Conservation (phyloP, 345 rosid genomes). For the Angophora floribunda region DNA sequence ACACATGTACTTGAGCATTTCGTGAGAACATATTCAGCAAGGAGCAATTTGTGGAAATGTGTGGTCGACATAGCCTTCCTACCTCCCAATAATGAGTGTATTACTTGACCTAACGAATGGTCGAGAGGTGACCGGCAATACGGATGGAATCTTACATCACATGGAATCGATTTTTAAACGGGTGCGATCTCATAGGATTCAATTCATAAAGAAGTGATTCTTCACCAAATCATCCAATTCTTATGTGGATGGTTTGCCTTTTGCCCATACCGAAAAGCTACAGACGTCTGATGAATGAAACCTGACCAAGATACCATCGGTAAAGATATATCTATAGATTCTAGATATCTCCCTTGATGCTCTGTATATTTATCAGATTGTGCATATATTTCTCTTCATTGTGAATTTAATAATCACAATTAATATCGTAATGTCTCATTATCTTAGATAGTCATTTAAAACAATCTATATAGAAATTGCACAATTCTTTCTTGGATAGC, state of each 20-base stretch:
- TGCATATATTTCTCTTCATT: not conserved
- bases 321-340: not conserved
- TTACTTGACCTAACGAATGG: not conserved
- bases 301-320: not conserved
- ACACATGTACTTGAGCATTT: not conserved
- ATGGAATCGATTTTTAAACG: not conserved
- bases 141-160: not conserved
- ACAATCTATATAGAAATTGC: too few species aligned
- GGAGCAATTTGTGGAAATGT: not conserved
- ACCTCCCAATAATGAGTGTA: not conserved
- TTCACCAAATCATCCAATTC: not conserved
- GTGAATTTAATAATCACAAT: not conserved
- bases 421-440: not conserved
- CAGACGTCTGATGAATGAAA: not conserved
- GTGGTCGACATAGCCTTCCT: not conserved
- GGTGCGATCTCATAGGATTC: not conserved
- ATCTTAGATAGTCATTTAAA: not conserved
- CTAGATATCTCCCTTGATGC: not conserved
- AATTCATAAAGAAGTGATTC: not conserved
- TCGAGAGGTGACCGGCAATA: not conserved
- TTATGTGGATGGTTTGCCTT: not conserved
- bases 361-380: not conserved
- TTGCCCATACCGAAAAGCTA: not conserved
- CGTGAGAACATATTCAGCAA: rapidly evolving
- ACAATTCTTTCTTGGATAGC: not conserved